Base-by-base conservation (phyloP, 1,284 basidiomycete genomes). In the Heimioporus retisporus region DNA sequence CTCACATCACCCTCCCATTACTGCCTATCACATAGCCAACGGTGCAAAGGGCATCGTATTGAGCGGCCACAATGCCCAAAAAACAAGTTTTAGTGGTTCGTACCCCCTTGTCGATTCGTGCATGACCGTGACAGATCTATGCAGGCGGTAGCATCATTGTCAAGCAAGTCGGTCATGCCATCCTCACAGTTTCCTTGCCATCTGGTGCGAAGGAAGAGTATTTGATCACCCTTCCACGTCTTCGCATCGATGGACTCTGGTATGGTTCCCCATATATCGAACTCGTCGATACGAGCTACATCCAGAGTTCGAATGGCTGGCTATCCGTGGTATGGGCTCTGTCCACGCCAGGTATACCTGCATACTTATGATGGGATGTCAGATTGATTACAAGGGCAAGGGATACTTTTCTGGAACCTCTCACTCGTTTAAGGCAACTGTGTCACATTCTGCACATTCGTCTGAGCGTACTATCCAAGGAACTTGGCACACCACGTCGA, bases 341-440 rank as follows among this genome's bases (percentile, higher is more conserved):
- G 4, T 46, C 31, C 19, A 2, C 21, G 15, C 56, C 11, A 3
- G 44, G 14, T 23, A n/a, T 63, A 18, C 11, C 19, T 23, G 16
- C 31, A 56, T n/a, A 23, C 44, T 65, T 28, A 78, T 42, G n/a
- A 44, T 55, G 5, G 53, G 35, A 18, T 40, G 46, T 28, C 21
- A 88, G 85, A 91, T 96, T 77, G 93, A 96, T 73, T 99, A 98
- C 88, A 94, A 96, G 75, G 97, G 97, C 81, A 96, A 96, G 76
- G 97, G 95, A 46, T 98, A 97, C 84, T 96, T 98, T 77, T 90
- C 90, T 42, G 96, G 97, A 70, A 98, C 97, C 81, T 90, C 95
- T 4, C 97, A 99, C 82, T 87, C 91, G 15, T 98, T 95, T 90
- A 97, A 96, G 81, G 96, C 97, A 7, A 85, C 86, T 18, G 80